phyloP scores from a whole-genome alignment of 148 eudicot genomes.

The Fallopia convolvulus region DNA sequence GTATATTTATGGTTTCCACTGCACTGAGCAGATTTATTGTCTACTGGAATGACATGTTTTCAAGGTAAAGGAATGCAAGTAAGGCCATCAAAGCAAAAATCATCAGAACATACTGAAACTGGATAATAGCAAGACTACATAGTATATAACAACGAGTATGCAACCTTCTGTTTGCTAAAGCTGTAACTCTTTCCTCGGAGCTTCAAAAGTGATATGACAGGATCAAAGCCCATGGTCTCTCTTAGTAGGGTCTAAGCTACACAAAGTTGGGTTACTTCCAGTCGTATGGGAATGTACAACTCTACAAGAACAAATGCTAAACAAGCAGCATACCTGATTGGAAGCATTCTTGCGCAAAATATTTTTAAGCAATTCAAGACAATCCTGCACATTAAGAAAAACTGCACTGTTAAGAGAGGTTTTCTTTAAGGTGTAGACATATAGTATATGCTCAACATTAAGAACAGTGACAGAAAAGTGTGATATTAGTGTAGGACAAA shows the following conservation, averaged over 20 bases:
- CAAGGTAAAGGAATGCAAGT: neutral
- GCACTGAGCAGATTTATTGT: slow-evolving; percentile 88
- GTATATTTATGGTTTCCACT: slow-evolving; percentile 78
- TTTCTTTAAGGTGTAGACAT: neutral
- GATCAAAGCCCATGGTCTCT: slow-evolving; percentile 90
- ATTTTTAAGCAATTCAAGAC: slow-evolving; percentile 87
- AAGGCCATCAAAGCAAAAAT: neutral
- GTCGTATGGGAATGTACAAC: neutral
- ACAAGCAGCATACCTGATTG: slow-evolving; percentile 50
- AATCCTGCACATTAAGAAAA: slow-evolving; percentile 50
- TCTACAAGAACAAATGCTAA: neutral
- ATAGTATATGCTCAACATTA: neutral
- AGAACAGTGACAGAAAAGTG: neutral
- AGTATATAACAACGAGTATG: slow-evolving; percentile 15
- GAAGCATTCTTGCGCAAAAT: slow-evolving; percentile 69
- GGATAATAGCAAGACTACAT: neutral
- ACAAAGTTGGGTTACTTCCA: slow-evolving; percentile 6
- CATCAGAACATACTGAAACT: neutral
- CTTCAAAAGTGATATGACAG: slow-evolving; percentile 70
- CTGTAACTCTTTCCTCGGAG: slow-evolving; percentile 57
- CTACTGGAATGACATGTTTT: slow-evolving; percentile 57
- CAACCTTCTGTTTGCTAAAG: slow-evolving; percentile 95
- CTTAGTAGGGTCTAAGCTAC: slow-evolving; percentile 65
- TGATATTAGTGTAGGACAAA: neutral
- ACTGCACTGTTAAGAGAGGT: neutral